phyloP scores from a whole-genome alignment of 164 flowering plant species.

The Vitis rupestris region DNA sequence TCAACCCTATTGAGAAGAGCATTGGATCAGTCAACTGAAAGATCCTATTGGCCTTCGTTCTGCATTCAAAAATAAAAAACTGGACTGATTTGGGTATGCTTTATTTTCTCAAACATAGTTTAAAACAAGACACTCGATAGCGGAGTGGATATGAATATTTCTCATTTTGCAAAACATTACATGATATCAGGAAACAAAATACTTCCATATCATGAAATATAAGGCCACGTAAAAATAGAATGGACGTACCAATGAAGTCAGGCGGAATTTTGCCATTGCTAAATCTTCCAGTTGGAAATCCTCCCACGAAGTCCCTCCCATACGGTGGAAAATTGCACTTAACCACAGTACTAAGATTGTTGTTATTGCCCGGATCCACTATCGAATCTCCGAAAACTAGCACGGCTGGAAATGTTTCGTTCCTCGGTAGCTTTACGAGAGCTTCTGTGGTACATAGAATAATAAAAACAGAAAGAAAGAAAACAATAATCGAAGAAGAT shows the following conservation, averaged over 20 bases:
- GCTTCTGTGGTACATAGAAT: not conserved
- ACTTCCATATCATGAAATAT: too few species aligned
- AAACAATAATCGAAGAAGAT: too few species aligned
- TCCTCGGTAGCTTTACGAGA: constrained; percentile 23
- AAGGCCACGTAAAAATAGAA: too few species aligned
- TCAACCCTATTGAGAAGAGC: too few species aligned
- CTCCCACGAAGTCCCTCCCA: constrained; percentile 47
- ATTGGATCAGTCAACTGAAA: too few species aligned
- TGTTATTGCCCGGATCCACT: constrained; percentile 50
- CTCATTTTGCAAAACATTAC: too few species aligned
- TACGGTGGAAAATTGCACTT: constrained; percentile 52
- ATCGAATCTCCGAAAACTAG: constrained; percentile 48
- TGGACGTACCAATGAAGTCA: constrained; percentile 42
- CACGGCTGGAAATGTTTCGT: constrained; percentile 32
- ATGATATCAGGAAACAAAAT: too few species aligned
- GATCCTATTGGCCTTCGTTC: too few species aligned
- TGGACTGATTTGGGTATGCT: too few species aligned
- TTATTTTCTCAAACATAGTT: too few species aligned
- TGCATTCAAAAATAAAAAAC: too few species aligned
- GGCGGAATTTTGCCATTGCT: constrained; percentile 51
- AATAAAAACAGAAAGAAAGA: not conserved
- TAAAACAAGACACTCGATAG: too few species aligned
- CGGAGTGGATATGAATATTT: not conserved
- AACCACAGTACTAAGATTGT: constrained; percentile 21
- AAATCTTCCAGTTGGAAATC: constrained; percentile 44